Percentiles rank a stretch among this genome's conserved stretches.
phyloP scores from a whole-genome alignment of 2,329 filamentous ascomycete genomes.

The Ascochyta fabae region DNA sequence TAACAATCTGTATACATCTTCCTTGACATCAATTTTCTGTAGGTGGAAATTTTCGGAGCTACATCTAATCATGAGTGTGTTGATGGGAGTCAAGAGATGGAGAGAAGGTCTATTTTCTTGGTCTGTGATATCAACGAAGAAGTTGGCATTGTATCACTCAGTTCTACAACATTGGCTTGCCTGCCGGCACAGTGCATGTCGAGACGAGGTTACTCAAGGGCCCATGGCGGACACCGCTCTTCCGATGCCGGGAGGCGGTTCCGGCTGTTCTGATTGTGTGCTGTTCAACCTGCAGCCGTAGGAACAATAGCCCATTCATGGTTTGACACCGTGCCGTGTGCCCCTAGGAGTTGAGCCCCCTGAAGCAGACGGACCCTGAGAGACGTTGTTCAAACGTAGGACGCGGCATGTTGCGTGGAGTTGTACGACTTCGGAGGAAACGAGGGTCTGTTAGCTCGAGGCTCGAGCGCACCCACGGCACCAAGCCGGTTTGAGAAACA shows the following conservation, averaged over 20 bases:
- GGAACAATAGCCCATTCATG: not conserved
- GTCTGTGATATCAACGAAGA: not conserved
- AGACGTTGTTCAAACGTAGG: constrained; percentile 1
- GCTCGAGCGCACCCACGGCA: constrained; percentile 29
- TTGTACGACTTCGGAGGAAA: constrained; percentile 4
- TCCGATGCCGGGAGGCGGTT: constrained; percentile 1
- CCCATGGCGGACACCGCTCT: not conserved
- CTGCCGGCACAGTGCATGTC: not conserved
- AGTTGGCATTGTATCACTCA: no score
- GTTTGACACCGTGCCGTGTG: constrained; percentile 1
- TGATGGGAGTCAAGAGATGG: not conserved
- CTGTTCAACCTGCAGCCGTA: constrained; percentile 6
- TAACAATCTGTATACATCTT: no score
- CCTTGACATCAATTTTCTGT: not conserved
- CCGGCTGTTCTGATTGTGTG: not conserved
- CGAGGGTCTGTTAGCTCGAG: constrained; percentile 11
- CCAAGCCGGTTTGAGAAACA: constrained; percentile 39
- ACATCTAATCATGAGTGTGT: not conserved
- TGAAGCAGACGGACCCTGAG: constrained; percentile 10
- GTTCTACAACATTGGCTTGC: no score
- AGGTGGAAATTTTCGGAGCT: not conserved
- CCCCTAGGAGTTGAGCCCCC: not conserved
- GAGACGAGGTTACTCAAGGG: not conserved
- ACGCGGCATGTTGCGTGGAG: constrained; percentile 11
- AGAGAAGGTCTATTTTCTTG: not conserved